phyloP scores from a whole-genome alignment of 345 rosid species.

The Brassica nigra region DNA sequence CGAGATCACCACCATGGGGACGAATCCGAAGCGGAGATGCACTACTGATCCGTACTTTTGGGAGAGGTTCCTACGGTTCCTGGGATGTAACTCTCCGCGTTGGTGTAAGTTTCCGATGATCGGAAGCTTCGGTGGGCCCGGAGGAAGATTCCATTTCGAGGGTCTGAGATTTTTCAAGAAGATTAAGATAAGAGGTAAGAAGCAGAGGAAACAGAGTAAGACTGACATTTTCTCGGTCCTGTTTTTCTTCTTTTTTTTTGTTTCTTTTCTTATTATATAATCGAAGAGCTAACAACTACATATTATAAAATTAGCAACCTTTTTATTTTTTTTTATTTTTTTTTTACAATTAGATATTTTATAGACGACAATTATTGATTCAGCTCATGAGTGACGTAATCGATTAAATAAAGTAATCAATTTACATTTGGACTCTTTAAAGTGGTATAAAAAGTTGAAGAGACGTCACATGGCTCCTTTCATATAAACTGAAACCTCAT shows the following conservation, averaged over 20 bases:
- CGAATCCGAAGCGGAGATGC: constrained; percentile 21
- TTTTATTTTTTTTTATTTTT: not conserved
- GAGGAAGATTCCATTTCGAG: constrained; percentile 15
- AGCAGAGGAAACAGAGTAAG: not conserved
- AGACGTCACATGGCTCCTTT: not conserved
- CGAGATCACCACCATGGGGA: constrained; percentile 27
- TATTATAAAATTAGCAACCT: not conserved
- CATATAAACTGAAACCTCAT: not conserved
- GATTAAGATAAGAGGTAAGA: constrained; percentile 13
- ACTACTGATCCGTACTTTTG: constrained; percentile 25
- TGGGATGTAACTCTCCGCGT: not conserved
- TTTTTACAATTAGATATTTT: not conserved
- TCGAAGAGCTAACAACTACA: not conserved
- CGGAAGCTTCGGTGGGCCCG: constrained; percentile 16
- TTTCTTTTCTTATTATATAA: not conserved
- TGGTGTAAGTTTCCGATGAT: constrained; percentile 33
- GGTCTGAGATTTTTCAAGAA: not conserved
- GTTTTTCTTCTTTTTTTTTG: not conserved
- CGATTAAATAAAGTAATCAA: not conserved
- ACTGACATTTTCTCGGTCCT: constrained; percentile 1
- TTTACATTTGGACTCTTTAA: not conserved
- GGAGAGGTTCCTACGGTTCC: constrained; percentile 7
- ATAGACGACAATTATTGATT: not conserved
- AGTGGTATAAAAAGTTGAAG: too few species aligned
- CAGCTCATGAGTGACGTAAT: not conserved